phyloP scores from a whole-genome alignment of 192 early-diverging fungal genomes.

The Coemansia sp. region DNA sequence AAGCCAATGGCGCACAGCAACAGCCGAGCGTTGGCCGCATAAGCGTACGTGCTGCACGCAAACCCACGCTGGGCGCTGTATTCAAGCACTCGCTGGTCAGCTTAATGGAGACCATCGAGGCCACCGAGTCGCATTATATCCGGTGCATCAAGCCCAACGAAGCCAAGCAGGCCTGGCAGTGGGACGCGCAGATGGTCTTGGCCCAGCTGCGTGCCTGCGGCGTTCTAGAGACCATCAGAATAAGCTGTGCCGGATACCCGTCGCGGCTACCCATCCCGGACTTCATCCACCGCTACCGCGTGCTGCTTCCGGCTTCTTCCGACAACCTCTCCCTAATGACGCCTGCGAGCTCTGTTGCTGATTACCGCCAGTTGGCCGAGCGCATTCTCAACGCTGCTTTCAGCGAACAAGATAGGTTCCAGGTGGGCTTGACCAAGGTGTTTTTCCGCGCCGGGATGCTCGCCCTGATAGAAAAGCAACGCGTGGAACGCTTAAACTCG shows the following conservation, averaged over 20 bases:
- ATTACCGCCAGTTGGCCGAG: conserved; percentile 61
- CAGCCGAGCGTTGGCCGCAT: background rate
- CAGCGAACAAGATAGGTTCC: conserved; percentile 82
- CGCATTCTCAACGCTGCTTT: conserved; percentile 70
- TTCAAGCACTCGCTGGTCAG: conserved; percentile 92
- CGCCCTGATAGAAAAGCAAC: conserved; percentile 75
- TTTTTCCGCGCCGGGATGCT: conserved; percentile 98
- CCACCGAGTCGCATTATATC: conserved; percentile 95
- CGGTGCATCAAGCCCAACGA: conserved; percentile 99
- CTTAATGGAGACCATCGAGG: conserved; percentile 93
- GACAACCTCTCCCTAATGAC: conserved; percentile 48
- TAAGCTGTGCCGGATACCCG: conserved; percentile 97
- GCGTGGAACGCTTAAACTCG: conserved; percentile 76
- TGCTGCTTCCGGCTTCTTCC: conserved; percentile 42
- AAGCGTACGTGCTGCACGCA: conserved; percentile 60
- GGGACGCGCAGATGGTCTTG: conserved; percentile 94
- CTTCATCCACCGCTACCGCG: conserved; percentile 85
- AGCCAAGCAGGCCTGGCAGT: conserved; percentile 86
- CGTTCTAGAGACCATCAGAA: conserved; percentile 98
- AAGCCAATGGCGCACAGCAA: background rate
- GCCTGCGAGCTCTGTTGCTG: conserved; percentile 49
- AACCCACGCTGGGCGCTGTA: conserved; percentile 93
- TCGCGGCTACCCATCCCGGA: conserved; percentile 84
- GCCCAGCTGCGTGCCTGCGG: conserved; percentile 96
- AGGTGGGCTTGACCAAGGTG: conserved; percentile 93